Percentiles rank a stretch among this genome's conserved stretches.
phyloP scores from a whole-genome alignment of 108 stramenopile genomes.

The Cylindrotheca closterium region DNA sequence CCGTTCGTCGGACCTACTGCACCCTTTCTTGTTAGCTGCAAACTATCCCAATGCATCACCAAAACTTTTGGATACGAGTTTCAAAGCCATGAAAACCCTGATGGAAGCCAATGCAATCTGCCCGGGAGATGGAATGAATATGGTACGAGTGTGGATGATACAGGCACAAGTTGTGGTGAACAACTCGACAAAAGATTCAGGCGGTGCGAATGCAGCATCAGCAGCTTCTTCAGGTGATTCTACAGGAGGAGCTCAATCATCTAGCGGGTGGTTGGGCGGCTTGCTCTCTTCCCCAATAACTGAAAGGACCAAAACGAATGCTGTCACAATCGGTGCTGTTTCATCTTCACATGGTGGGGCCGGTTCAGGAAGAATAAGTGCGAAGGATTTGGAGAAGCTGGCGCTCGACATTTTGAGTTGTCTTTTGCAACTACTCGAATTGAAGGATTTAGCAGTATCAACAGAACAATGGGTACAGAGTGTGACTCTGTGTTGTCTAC shows the following conservation, averaged over 20 bases:
- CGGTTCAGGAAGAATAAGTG: constrained; percentile 33
- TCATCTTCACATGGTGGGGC: constrained; percentile 38
- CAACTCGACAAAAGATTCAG: constrained; percentile 23
- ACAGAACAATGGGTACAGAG: constrained; percentile 45
- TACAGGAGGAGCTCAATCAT: constrained; percentile 6
- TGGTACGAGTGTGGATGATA: constrained; percentile 76
- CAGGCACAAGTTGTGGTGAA: constrained; percentile 66
- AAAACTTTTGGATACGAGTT: constrained; percentile 56
- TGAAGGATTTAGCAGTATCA: constrained; percentile 32
- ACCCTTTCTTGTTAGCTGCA: constrained; percentile 80
- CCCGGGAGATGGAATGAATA: constrained; percentile 65
- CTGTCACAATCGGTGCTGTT: constrained; percentile 17
- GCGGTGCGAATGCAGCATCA: constrained; percentile 1
- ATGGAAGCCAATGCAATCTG: constrained; percentile 82
- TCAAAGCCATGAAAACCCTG: constrained; percentile 67
- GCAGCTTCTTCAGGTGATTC: neutral
- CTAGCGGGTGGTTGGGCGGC: constrained; percentile 31
- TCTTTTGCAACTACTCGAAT: constrained; percentile 43
- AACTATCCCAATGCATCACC: constrained; percentile 78
- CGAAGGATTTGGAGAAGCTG: constrained; percentile 44
- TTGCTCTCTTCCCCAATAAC: constrained; percentile 24
- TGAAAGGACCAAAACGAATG: constrained; percentile 7
- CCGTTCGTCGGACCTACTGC: constrained; percentile 71
- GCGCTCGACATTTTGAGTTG: constrained; percentile 52
- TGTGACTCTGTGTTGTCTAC: constrained; percentile 40